Evolutionary conservation across 805 yeast genomes (phyloP), one percentile per base, ranked within the genome.

Genomic region (Candida quercuum): DNA sequence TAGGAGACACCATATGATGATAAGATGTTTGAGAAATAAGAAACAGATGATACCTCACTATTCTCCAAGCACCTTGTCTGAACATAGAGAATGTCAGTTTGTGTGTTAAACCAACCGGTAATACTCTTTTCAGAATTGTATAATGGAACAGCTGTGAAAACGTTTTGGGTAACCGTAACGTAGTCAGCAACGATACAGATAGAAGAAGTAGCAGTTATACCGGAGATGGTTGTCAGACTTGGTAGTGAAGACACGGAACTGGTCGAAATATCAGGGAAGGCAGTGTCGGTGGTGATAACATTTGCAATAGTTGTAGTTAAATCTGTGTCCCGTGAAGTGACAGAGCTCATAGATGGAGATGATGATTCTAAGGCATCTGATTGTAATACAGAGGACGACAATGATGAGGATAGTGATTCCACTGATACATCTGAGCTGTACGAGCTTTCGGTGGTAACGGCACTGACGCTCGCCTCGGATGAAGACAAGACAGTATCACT

Each of bases 111-210:
- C 55, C 55, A 52, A 2, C 53, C 55, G 17, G 54, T 46, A 15
- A 52, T 50, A 36, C 52, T 43, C 14, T 38, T 42, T 1, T 30
- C n/a, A 10, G 6, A 28, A 22, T 49, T 42, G 23, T 52, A 52
- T 3, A 32, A 38, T n/a, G 57, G 57, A 17, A 43, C 40, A n/a
- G 38, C 46, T 12, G 57, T 52, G 20, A 47, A 18, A 3, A 49
- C 33, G 6, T 41, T 42, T 27, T 46, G 48, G 1, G 51, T 46
- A 4, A 48, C 48, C 6, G 57, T 51, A 16, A 42, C 45, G 19
- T 51, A 51, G 32, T 45, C 49, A 15, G 54, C 54, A 30, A 46
- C 35, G 17, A 52, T 29, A 45, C 57, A 52, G 26, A 49, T 31
- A 1, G 45, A 25, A 0, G 55, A 47, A 1, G 50, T 37, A 7